phyloP scores from a whole-genome alignment of 148 eudicot genomes.

The Beta vulgaris region DNA sequence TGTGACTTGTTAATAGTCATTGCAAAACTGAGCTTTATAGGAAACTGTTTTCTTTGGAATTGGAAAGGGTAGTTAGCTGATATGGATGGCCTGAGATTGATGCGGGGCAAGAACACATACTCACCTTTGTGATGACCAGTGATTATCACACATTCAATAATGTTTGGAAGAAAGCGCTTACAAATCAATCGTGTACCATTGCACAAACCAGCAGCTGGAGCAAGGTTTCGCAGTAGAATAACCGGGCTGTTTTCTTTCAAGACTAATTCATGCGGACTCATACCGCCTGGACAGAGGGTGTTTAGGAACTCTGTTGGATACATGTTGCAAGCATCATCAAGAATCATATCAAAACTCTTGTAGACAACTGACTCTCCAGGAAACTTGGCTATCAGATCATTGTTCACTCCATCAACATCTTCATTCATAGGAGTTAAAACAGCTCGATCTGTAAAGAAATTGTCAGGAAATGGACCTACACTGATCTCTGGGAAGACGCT shows the following conservation, averaged over 20 bases:
- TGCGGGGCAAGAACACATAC: background rate
- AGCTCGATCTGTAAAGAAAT: background rate
- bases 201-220: background rate
- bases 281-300: background rate
- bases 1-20: constrained; percentile 17
- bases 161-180: background rate
- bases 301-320: background rate
- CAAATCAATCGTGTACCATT: constrained; percentile 10
- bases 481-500: background rate
- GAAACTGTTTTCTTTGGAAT: constrained; percentile 6
- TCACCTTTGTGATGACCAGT: background rate
- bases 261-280: background rate
- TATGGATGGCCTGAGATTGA: background rate
- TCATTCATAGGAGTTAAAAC: background rate
- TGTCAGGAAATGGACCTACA: background rate
- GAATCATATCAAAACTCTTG: background rate
- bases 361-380: background rate
- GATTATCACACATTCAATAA: background rate
- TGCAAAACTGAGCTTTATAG: constrained; percentile 7
- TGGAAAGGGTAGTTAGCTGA: background rate
- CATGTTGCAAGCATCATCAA: background rate
- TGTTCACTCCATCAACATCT: background rate
- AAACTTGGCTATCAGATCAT: background rate
- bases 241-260: too few species aligned
- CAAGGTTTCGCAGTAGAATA: background rate